A percentile compares a stretch with the other conserved stretches of the same genome.
Conservation (phyloP, 148 eudicot species). For the Rhododendron ovatum region DNA sequence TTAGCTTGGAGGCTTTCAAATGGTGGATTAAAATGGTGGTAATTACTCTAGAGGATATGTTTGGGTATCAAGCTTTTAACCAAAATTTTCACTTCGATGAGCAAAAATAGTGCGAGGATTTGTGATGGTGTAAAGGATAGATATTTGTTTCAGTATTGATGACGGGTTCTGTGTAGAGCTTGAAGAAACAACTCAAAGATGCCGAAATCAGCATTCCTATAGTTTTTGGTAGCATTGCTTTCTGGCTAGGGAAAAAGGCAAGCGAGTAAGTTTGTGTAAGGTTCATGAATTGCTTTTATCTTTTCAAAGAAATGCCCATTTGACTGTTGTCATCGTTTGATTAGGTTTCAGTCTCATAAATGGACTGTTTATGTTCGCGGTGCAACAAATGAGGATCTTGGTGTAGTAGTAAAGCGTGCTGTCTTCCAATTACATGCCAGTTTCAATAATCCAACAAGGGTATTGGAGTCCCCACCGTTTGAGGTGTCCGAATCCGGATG, state of each 20-base stretch:
- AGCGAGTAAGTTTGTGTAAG: constrained; percentile 58
- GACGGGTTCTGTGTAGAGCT: constrained; percentile 26
- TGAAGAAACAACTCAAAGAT: constrained; percentile 62
- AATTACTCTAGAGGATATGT: background rate
- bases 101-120: background rate
- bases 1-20: background rate
- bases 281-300: background rate
- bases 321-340: background rate
- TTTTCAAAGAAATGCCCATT: constrained; percentile 20
- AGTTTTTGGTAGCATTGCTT: constrained; percentile 70
- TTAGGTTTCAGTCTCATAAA: constrained; percentile 66
- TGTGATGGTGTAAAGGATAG: background rate
- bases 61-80: background rate
- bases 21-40: background rate
- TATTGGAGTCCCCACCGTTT: constrained; percentile 73
- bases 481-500: constrained; percentile 86
- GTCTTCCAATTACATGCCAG: constrained; percentile 92
- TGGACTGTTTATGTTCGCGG: constrained; percentile 72
- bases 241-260: constrained; percentile 94
- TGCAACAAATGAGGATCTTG: constrained; percentile 62
- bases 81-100: background rate
- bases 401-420: constrained; percentile 65
- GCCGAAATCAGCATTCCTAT: constrained; percentile 62
- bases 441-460: constrained; percentile 78
- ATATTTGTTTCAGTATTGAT: constrained; percentile 1